A percentile compares a stretch with the other conserved stretches of the same genome.
Evolutionary conservation across 108 stramenopile species (phyloP).

Genomic region (Nitzschia putrida): DNA sequence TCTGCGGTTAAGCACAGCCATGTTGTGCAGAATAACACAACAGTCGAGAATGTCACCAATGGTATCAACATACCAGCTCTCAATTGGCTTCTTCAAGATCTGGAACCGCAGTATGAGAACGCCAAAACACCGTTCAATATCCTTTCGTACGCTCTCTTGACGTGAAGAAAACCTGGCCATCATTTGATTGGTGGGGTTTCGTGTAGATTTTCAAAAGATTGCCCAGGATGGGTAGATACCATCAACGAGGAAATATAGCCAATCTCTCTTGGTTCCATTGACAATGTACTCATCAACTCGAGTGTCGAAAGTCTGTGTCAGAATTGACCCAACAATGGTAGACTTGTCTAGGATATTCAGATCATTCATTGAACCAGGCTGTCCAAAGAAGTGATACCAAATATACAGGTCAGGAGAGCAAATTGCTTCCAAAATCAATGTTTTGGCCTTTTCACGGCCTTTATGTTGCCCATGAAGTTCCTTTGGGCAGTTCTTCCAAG

Average conservation of each 20-base stretch:
- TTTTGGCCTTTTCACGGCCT: not conserved
- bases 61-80: not conserved
- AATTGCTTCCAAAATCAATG: not conserved
- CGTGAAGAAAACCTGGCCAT: not conserved
- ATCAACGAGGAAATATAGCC: not conserved
- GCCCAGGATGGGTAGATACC: conserved; percentile 2
- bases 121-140: conserved; percentile 1
- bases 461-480: not conserved
- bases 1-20: not conserved
- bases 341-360: not conserved
- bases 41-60: not conserved
- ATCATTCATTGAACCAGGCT: not conserved
- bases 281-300: not conserved
- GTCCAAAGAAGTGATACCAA: conserved; percentile 3
- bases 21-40: conserved; percentile 4
- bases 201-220: not conserved
- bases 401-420: not conserved
- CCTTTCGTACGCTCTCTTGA: conserved; percentile 4
- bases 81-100: not conserved
- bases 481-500: not conserved
- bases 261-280: not conserved
- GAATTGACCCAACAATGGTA: not conserved
- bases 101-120: not conserved
- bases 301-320: not conserved
- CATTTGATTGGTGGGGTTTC: not conserved